Base-by-base conservation (phyloP, 1,139 yeast genomes). In the Kurtzmaniella quercitrusa region DNA sequence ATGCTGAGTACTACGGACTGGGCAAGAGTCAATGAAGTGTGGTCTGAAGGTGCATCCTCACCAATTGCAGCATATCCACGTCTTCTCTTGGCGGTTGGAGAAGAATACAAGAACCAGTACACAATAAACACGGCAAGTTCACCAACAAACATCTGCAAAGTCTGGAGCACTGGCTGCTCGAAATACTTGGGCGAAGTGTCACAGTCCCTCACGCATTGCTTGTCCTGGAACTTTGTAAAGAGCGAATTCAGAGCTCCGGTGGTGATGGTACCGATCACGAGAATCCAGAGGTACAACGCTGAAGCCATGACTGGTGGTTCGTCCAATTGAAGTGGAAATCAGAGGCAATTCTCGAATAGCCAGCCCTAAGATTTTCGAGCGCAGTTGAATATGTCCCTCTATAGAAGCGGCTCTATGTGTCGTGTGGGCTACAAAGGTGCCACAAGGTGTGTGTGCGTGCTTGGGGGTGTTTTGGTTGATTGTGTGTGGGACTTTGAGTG, bases 71-170 rank as follows among this genome's bases (percentile, higher is more conserved):
- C 19, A 43, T 59, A 57, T n/a, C 51, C 56, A 19, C 27, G 38
- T 24, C 29, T 33, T 24, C 27, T 11, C 16, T 15, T 12, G 7
- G 34, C 38, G 10, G 25, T 25, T 34, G 31, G 48, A 18, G 62
- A 51, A 33, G 54, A 52, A 47, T 66, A 64, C 46, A 66, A 47
- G 41, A 57, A 48, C 49, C 62, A 53, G 65, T 79, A 70, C 41
- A 72, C 76, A 50, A 77, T 45, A 69, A 80, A 63, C 57, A 81
- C 72, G 21, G 69, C 62, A 41, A 78, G 62, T 55, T 86, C 95
- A 17, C 94, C 95, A 4, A 84, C 60, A 56, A 86, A 86, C 95
- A 86, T 86, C 60, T 86, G 94, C 25, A 84, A 67, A 1, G 94
- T 83, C 58, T 86, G 95, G 38, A 86, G 63, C 3, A 84, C 90